Conservation (phyloP, 108 stramenopile genomes). For the Skeletonema tropicum region DNA sequence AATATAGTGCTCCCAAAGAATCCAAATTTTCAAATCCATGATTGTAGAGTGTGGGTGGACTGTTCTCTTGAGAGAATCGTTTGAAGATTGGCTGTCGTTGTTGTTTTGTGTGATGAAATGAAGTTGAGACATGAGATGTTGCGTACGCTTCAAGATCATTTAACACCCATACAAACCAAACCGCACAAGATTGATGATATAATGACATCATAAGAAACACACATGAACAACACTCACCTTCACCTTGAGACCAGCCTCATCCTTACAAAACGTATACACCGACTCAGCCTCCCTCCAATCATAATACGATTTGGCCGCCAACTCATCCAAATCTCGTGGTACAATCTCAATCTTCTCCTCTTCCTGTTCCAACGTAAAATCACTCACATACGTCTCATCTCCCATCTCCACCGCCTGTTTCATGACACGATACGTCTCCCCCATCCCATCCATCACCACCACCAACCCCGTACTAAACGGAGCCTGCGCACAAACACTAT, state of each 20-base stretch:
- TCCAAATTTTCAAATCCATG: constrained; percentile 97
- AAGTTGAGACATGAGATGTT: background rate
- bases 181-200: too few relatives aligned
- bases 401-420: constrained; percentile 38
- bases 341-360: constrained; percentile 65
- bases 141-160: too few relatives aligned
- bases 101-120: background rate
- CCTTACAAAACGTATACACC: constrained; percentile 82
- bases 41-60: constrained; percentile 85
- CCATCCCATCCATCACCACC: constrained; percentile 97
- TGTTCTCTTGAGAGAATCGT: constrained; percentile 85
- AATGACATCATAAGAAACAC: too few relatives aligned
- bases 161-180: too few relatives aligned
- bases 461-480: constrained; percentile 85
- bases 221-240: constrained; percentile 32
- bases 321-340: constrained; percentile 74
- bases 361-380: constrained; percentile 58
- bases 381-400: constrained; percentile 76
- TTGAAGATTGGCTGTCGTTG: constrained; percentile 81
- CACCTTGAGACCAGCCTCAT: constrained; percentile 19
- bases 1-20: constrained; percentile 93
- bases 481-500: constrained; percentile 81
- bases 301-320: constrained; percentile 47
- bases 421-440: constrained; percentile 91
- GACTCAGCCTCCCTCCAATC: constrained; percentile 94